Evolutionary conservation across 2,329 filamentous ascomycete species (phyloP).

Genomic region (Ciborinia camelliae): DNA sequence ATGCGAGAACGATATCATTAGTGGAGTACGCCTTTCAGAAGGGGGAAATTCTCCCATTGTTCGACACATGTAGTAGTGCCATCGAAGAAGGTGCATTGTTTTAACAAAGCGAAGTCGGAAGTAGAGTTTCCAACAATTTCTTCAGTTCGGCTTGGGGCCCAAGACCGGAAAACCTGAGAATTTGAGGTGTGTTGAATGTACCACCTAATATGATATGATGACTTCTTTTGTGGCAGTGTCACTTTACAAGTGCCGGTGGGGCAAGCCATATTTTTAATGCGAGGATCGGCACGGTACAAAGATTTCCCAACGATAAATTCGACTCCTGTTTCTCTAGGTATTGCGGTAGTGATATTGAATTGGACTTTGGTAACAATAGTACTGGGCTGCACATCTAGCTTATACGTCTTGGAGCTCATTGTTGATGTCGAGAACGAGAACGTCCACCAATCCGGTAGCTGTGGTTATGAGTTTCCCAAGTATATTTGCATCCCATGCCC

Average conservation of each 20-base stretch:
- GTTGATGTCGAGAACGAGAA: slow-evolving; percentile 10
- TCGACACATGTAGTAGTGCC: slow-evolving; percentile 41
- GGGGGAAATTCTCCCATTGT: slow-evolving; percentile 24
- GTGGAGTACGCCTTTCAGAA: slow-evolving; percentile 38
- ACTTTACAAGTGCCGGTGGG: slow-evolving; percentile 22
- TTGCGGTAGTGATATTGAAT: slow-evolving; percentile 37
- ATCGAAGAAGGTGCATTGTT: slow-evolving; percentile 38
- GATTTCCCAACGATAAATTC: slow-evolving; percentile 43
- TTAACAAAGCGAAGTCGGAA: slow-evolving; percentile 40
- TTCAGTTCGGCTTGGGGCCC: slow-evolving; percentile 41
- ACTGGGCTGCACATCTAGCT: slow-evolving; percentile 27
- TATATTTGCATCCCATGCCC: background rate
- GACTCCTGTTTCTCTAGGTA: slow-evolving; percentile 42
- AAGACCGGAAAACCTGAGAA: slow-evolving; percentile 46
- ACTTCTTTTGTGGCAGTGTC: slow-evolving; percentile 38
- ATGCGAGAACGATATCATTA: slow-evolving; percentile 45
- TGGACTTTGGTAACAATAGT: slow-evolving; percentile 42
- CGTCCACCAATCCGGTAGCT: background rate
- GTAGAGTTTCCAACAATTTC: slow-evolving; percentile 43
- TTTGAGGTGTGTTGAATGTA: slow-evolving; percentile 45
- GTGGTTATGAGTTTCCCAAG: slow-evolving; percentile 1
- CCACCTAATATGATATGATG: slow-evolving; percentile 47
- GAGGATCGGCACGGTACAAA: slow-evolving; percentile 24
- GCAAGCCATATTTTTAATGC: background rate
- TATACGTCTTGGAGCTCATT: slow-evolving; percentile 25